phyloP scores from a whole-genome alignment of 2,329 filamentous ascomycete genomes.

The Fusarium sp. region DNA sequence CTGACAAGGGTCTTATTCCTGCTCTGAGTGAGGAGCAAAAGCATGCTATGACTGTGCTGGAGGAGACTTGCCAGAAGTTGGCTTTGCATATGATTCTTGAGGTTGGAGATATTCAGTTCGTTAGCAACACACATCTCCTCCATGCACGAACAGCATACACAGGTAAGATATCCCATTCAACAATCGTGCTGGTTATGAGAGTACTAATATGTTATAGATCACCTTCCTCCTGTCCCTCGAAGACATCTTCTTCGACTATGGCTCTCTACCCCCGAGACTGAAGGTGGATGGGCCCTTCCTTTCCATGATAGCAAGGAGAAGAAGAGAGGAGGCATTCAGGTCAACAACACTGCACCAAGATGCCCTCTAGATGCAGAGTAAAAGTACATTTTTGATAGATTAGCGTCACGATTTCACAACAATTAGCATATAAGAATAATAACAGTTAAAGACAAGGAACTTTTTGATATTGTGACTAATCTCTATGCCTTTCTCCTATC shows the following conservation, averaged over 20 bases:
- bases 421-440: not conserved
- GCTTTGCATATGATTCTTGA: conserved; percentile 87
- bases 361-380: conserved; percentile 83
- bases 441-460: not conserved
- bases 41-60: conserved; percentile 68
- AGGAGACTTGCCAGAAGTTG: conserved; percentile 77
- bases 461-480: not conserved
- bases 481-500: rapidly evolving
- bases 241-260: conserved; percentile 86
- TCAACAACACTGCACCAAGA: conserved; percentile 79
- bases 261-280: conserved; percentile 81
- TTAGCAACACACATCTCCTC: conserved; percentile 81
- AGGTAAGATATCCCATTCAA: conserved; percentile 13
- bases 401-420: not conserved
- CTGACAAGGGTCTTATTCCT: conserved; percentile 76
- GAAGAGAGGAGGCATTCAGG: conserved; percentile 90
- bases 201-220: conserved; percentile 45
- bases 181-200: rapidly evolving
- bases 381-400: conserved; percentile 21
- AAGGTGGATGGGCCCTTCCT: conserved; percentile 87
- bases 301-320: conserved; percentile 84
- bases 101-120: conserved; percentile 87
- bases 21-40: conserved; percentile 74
- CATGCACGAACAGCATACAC: conserved; percentile 85
- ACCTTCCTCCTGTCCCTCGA: conserved; percentile 72